Base-by-base conservation (phyloP, 805 yeast genomes). In the Metschnikowia shivogae region DNA sequence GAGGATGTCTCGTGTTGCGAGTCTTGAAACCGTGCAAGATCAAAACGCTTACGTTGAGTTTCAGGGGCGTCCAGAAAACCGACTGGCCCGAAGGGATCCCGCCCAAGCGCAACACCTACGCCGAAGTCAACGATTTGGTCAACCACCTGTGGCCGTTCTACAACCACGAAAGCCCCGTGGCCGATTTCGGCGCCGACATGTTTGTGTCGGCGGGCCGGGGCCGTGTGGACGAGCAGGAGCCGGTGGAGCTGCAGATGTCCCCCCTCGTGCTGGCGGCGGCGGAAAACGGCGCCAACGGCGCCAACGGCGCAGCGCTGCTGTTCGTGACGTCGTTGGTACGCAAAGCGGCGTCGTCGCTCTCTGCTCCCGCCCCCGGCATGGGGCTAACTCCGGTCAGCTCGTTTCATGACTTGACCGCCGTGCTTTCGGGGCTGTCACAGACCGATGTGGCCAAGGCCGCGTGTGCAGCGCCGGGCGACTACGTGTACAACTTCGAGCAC, bases 41-140 rank as follows among this genome's bases (percentile, higher is more conserved):
- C 48, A 87, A 85, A 62, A 61, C 77, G 14, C 78, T 90, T 10
- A 61, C 68, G 4, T 68, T 90, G 39, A 68, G 73, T 1, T 80
- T 90, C 54, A 73, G 74, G 42, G 97, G 97, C 1, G 59, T 63
- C 1, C 77, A 86, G 31, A 74, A 86, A 52, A 90, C 97, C 0
- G 96, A 90, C 49, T 90, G 97, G 97, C 97, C 97, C 3, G 97
- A 93, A 59, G 99, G 99, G 2, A 90, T 92, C 14, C 98, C 98
- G 0, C 97, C 97, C 0, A 87, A 85, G 60, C 81, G 82, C 53
- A 70, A 72, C 13, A 85, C 81, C 11, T 82, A 78, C 48, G 62
- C 64, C 29, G 99, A 93, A 54, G 62, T 75, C 19, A 78, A 77
- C 49, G 85, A 78, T 42, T 60, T 90, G 20, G 76, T 88, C 26